Evolutionary conservation across 768 basidiomycete species (phyloP), one percentile per base, ranked within the genome.

Genomic region (Psilocybe cyanescens): DNA sequence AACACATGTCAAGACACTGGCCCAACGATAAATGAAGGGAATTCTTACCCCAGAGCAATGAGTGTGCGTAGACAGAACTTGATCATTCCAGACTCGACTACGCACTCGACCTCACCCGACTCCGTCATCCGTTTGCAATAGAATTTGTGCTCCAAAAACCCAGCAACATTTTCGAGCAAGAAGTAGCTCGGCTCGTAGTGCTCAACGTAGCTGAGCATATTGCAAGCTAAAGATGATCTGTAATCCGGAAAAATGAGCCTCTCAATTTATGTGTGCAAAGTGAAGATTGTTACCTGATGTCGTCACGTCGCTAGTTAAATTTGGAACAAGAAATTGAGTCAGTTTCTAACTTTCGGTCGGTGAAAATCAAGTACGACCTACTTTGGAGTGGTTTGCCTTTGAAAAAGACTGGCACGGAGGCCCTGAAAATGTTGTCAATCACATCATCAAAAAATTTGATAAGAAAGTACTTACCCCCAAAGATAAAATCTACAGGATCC

Each of bases 321-420:
- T 24, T 24, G 24, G 24, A 24, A 24, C 24, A 24, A 24, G 24
- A 24, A 24, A 24, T 24, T 24, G 24, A 24, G 1, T 24, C 24
- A 24, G 24, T 24, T 24, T 24, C 2, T 24, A 24, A 24, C 24
- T 24, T 24, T 24, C 24, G 24, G 24, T 24, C 2, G 24, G 24
- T 24, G 24, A 24, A 24, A 24, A 24, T 35, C 6, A 35, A 6
- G 33, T 7, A 35, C 7, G 28, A 48, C 66, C 68, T 60, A 87
- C 89, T 69, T 84, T 86, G 39, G 75, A 71, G 61, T 86, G 85
- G 58, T 92, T 92, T 60, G 86, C 86, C 0, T 73, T 67, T 61
- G 86, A 88, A 65, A 91, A 92, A 2, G 86, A 83, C 64, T 92
- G 91, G 66, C 91, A 92, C 11, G 91, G 91, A 3, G 90, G 89